phyloP scores from a whole-genome alignment of 768 basidiomycete species.

The Boletus sensibilis region DNA sequence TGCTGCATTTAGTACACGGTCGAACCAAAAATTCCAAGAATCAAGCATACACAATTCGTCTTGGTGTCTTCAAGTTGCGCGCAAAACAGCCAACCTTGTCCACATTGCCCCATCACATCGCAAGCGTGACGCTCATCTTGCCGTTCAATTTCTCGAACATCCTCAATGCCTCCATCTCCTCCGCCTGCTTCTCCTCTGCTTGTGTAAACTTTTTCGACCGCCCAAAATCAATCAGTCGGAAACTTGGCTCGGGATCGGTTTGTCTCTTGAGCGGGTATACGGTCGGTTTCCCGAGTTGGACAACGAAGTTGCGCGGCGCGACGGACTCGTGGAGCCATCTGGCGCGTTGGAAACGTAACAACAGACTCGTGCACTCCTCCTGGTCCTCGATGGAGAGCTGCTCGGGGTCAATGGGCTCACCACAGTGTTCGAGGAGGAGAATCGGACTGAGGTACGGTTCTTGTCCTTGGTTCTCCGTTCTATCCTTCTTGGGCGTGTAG shows the following conservation, averaged over 20 bases:
- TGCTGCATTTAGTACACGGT: background rate
- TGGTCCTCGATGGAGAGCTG: slow-evolving; percentile 37
- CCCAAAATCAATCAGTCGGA: slow-evolving; percentile 54
- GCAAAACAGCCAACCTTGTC: background rate
- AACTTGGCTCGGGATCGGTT: slow-evolving; percentile 27
- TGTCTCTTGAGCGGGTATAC: slow-evolving; percentile 16
- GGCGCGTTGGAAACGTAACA: slow-evolving; percentile 41
- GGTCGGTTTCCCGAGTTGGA: slow-evolving; percentile 42
- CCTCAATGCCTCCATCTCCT: slow-evolving; percentile 4
- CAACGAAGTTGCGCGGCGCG: slow-evolving; percentile 42
- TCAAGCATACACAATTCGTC: background rate
- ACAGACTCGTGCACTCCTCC: slow-evolving; percentile 40
- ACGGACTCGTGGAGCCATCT: slow-evolving; percentile 43
- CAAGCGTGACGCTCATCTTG: slow-evolving; percentile 5
- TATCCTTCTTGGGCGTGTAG: slow-evolving; percentile 37
- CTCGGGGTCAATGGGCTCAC: slow-evolving; percentile 31
- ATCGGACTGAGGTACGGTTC: slow-evolving; percentile 37
- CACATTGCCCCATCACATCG: background rate
- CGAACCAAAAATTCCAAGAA: background rate
- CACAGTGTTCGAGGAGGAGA: slow-evolving; percentile 49
- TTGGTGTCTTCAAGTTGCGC: background rate
- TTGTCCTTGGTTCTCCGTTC: rapidly evolving
- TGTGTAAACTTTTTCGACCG: slow-evolving; percentile 24
- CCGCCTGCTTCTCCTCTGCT: background rate
- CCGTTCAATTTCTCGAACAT: background rate